These are phyloP conservation scores for Trichoderma sp. DNA, from an alignment of 2,329 filamentous ascomycete genomes.

Conservation along the genomic window DNA sequence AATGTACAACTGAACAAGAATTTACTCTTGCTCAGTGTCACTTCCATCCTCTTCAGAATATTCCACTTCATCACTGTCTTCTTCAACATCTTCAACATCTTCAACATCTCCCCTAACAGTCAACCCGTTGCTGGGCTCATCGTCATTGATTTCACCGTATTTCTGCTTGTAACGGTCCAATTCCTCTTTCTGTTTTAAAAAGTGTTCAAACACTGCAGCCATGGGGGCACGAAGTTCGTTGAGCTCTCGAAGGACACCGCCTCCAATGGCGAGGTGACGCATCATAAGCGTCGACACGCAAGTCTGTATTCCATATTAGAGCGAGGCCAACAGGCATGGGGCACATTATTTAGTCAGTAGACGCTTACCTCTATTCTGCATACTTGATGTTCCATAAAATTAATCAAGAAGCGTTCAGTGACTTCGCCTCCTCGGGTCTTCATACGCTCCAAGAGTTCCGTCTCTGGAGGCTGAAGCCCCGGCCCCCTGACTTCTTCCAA, in stretches of 20 bases:
- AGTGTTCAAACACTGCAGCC: constrained; percentile 61
- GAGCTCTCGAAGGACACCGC: constrained; percentile 58
- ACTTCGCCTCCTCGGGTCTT: constrained; percentile 72
- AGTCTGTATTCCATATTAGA: constrained; percentile 50
- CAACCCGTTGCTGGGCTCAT: constrained; percentile 24
- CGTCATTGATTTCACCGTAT: constrained; percentile 44
- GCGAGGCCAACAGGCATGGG: background rate
- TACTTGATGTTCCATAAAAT: constrained; percentile 92
- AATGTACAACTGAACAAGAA: background rate
- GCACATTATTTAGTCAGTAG: too few relatives aligned
- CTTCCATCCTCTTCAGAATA: constrained; percentile 21
- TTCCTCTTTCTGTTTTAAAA: constrained; percentile 61
- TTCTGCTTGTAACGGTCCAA: constrained; percentile 57
- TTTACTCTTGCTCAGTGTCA: constrained; percentile 29
- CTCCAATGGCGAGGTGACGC: constrained; percentile 73
- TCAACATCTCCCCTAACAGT: constrained; percentile 31
- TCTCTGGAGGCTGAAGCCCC: constrained; percentile 74
- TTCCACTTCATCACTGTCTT: constrained; percentile 2
- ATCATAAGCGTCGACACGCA: constrained; percentile 76
- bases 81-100: background rate
- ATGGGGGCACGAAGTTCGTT: constrained; percentile 77
- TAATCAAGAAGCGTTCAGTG: constrained; percentile 81
- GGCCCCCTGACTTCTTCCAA: constrained; percentile 68
- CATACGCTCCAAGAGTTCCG: constrained; percentile 71
- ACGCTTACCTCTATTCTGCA: constrained; percentile 84